Evolutionary conservation across 2,329 filamentous ascomycete genomes (phyloP), one percentile per base, ranked within the genome.

Genomic region (Lizonia empirigonia): DNA sequence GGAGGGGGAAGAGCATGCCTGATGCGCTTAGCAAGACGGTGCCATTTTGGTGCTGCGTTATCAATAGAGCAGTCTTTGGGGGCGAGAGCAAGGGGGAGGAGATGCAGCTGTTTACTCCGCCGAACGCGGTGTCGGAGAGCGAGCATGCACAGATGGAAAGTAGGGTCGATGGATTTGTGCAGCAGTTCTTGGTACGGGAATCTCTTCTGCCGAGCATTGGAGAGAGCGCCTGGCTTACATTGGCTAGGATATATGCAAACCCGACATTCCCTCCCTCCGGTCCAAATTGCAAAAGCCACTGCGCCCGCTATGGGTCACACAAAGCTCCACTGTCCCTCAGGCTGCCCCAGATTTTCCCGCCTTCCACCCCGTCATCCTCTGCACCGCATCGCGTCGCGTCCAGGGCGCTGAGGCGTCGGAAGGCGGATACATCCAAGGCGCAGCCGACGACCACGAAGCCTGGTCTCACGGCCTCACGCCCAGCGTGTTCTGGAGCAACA

Each of bases 21-120:
- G 94, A 99, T 75, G 92, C 94, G 13, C 81, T 99, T 15, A 91
- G 89, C 63, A 97, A 96, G 73, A 97, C 94, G 0, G 80, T 97
- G 20, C 93, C 94, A 2, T 89, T 96, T 56, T 99, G 94, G 94
- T 92, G 89, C 73, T 85, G 87, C 55, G 90, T 97, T 15, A 75
- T 97, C 63, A 97, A 97, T 74, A 80, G 82, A 37, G 78, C 85
- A 3, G 77, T 97, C 4, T 96, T 96, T 69, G 87, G 89, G 0
- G 74, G 79, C 65, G 45, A 33, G 39, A 87, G 87, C 1, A 74
- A 79, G 16, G 59, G 77, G 3, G 59, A 64, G 13, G 75, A 71
- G 16, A 79, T 87, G 64, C 62, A 72, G 1, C 80, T 97, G 7
- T 82, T 85, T 63, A 88, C 89, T 4, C 90, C 91, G 1, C 85